A percentile compares a stretch with the other conserved stretches of the same genome.
These are phyloP conservation scores for Elsinoe ampelina DNA, from an alignment of 2,329 filamentous ascomycete genomes.

Conservation along the genomic window DNA sequence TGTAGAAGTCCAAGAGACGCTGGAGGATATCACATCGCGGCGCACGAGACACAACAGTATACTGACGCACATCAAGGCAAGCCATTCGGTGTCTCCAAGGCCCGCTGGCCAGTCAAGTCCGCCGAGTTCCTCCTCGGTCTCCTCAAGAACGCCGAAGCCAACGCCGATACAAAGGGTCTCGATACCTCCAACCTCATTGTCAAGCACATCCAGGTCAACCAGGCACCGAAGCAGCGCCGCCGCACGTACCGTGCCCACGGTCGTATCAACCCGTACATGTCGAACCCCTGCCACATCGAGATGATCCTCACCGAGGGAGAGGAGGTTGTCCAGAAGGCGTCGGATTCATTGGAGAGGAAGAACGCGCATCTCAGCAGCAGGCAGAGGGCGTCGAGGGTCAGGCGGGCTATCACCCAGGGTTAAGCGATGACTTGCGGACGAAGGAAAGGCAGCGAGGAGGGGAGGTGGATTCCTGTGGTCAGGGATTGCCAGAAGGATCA, in stretches of 20 bases:
- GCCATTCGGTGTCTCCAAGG: conserved; percentile 95
- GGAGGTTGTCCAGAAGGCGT: conserved; percentile 89
- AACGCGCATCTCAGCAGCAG: conserved; percentile 62
- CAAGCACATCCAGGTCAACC: conserved; percentile 99
- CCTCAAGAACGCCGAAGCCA: conserved; percentile 95
- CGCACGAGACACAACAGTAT: conserved; percentile 15
- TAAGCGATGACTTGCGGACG: no score
- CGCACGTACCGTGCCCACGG: conserved; percentile 99
- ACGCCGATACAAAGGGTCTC: conserved; percentile 93
- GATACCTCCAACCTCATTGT: conserved; percentile 95
- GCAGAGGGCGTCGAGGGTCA: conserved; percentile 69
- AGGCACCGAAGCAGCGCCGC: conserved; percentile 98
- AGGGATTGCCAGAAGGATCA: conserved; percentile 4
- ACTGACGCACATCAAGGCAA: conserved; percentile 59
- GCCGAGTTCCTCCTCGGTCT: conserved; percentile 96
- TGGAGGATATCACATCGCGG: background rate
- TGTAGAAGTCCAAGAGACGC: conserved; percentile 36
- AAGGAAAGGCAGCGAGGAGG: no score
- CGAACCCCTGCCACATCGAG: conserved; percentile 99
- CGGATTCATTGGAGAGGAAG: conserved; percentile 56
- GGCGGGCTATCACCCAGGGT: conserved; percentile 48
- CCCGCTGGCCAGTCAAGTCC: conserved; percentile 98
- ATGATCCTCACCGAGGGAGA: conserved; percentile 97
- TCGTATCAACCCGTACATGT: conserved; percentile 99
- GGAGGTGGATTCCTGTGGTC: background rate